Percentiles rank a stretch among this genome's conserved stretches.
Conservation (phyloP, 2,329 filamentous ascomycete species). For the Ophiostoma sp. region DNA sequence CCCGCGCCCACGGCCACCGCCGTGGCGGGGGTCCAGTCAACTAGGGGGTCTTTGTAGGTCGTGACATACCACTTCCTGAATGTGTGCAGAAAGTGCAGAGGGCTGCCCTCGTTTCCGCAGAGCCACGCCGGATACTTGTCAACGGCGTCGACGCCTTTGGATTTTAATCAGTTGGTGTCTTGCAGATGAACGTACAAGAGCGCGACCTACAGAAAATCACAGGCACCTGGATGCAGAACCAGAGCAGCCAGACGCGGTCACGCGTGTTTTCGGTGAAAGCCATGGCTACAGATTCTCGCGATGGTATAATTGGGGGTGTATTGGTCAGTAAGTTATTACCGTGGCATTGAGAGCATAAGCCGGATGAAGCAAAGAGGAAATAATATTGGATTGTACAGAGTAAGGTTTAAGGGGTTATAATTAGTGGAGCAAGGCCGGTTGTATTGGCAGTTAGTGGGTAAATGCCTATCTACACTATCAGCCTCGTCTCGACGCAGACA, state of each 20-base stretch:
- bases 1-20: slow-evolving; percentile 21
- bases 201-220: slow-evolving; percentile 32
- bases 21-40: slow-evolving; percentile 35
- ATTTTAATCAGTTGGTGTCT: neutral
- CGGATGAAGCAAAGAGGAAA: no score
- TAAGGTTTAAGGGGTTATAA: no score
- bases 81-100: slow-evolving; percentile 44
- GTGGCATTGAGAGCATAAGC: no score
- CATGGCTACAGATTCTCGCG: slow-evolving; percentile 1
- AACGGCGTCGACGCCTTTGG: slow-evolving; percentile 49
- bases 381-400: no score
- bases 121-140: slow-evolving; percentile 47
- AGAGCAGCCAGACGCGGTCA: slow-evolving; percentile 33
- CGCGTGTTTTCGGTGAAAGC: slow-evolving; percentile 15
- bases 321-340: no score
- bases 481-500: no score
- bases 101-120: slow-evolving; percentile 38
- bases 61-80: slow-evolving; percentile 45
- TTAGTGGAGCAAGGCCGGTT: no score
- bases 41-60: slow-evolving; percentile 50
- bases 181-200: neutral
- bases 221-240: slow-evolving; percentile 33
- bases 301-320: no score
- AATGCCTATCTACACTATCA: no score
- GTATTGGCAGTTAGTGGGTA: no score